phyloP scores from a whole-genome alignment of 768 basidiomycete species.

The Cytidiella melzeri region DNA sequence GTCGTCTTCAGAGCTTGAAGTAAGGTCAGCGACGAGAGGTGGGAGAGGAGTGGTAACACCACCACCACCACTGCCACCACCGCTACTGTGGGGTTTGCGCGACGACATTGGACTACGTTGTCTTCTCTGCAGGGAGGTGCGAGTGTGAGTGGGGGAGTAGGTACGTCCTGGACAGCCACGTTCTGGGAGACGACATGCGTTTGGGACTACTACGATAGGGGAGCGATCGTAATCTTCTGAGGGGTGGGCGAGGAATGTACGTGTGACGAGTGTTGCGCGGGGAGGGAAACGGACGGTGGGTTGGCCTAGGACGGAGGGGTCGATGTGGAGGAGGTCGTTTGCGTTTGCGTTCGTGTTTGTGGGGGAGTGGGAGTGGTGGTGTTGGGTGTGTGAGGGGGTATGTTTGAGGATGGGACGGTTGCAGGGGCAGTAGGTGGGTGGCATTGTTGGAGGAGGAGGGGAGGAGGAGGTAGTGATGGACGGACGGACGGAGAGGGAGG shows the following conservation, averaged over 20 bases:
- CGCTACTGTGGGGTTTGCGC: background rate
- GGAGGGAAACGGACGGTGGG: slow-evolving; percentile 49
- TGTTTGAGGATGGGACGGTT: slow-evolving; percentile 60
- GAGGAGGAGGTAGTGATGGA: background rate
- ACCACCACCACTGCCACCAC: slow-evolving; percentile 12
- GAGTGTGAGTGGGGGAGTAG: slow-evolving; percentile 38
- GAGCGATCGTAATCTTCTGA: slow-evolving; percentile 65
- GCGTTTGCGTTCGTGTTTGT: slow-evolving; percentile 21
- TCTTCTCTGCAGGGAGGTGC: background rate
- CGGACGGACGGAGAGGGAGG: too few relatives aligned
- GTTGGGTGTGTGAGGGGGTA: slow-evolving; percentile 14
- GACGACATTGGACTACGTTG: slow-evolving; percentile 7
- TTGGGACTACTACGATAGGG: slow-evolving; percentile 68
- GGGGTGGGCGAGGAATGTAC: slow-evolving; percentile 37
- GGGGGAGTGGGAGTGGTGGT: slow-evolving; percentile 13
- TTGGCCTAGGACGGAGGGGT: slow-evolving; percentile 38
- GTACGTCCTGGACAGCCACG: slow-evolving; percentile 73
- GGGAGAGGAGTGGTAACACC: slow-evolving; percentile 25
- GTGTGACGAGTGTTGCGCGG: slow-evolving; percentile 25
- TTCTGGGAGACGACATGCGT: slow-evolving; percentile 70
- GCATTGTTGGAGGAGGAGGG: slow-evolving; percentile 12
- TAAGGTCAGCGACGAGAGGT: slow-evolving; percentile 55
- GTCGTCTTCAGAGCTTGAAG: slow-evolving; percentile 53
- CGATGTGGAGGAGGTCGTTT: slow-evolving; percentile 40
- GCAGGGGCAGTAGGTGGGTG: slow-evolving; percentile 21